Conservation (phyloP, 805 yeast genomes). For the Nakazawaea ambrosiae region DNA sequence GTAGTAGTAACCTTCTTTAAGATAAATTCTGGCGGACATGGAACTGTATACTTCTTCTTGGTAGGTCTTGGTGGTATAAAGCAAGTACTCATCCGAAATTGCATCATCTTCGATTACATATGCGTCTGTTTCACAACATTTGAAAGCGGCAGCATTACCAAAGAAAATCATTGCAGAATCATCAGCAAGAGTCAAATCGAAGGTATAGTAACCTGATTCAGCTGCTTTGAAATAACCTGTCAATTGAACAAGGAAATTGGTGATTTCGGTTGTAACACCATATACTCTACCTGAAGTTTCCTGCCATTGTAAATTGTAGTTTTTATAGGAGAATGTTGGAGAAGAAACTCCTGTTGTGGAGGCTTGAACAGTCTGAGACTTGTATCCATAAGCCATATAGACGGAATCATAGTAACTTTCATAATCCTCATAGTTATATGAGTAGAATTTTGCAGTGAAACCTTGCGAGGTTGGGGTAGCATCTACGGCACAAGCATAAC, state of each 20-base stretch:
- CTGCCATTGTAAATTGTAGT: no score
- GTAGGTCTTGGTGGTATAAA: constrained; percentile 3
- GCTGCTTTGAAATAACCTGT: constrained; percentile 21
- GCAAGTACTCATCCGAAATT: not conserved
- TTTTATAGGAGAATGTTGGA: not conserved
- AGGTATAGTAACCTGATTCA: constrained; percentile 21
- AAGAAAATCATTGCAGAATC: constrained; percentile 25
- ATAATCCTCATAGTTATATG: not conserved
- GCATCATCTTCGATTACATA: constrained; percentile 2
- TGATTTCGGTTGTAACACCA: not conserved
- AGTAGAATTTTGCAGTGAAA: not conserved
- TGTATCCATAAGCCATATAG: constrained; percentile 4
- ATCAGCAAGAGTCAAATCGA: constrained; percentile 20
- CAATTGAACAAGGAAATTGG: constrained; percentile 13
- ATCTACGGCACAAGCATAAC: not conserved
- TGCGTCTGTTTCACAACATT: constrained; percentile 22
- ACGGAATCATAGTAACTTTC: not conserved
- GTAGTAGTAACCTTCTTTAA: constrained; percentile 18
- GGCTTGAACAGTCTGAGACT: not conserved
- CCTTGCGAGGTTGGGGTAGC: not conserved
- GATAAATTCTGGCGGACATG: not conserved
- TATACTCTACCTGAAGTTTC: not conserved
- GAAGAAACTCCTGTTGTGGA: not conserved
- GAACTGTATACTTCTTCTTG: not conserved
- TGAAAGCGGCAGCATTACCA: constrained; percentile 24